A percentile compares a stretch with the other conserved stretches of the same genome.
Evolutionary conservation across 176 grass and related monocot genomes (phyloP).

Genomic region (Juncus effusus): DNA sequence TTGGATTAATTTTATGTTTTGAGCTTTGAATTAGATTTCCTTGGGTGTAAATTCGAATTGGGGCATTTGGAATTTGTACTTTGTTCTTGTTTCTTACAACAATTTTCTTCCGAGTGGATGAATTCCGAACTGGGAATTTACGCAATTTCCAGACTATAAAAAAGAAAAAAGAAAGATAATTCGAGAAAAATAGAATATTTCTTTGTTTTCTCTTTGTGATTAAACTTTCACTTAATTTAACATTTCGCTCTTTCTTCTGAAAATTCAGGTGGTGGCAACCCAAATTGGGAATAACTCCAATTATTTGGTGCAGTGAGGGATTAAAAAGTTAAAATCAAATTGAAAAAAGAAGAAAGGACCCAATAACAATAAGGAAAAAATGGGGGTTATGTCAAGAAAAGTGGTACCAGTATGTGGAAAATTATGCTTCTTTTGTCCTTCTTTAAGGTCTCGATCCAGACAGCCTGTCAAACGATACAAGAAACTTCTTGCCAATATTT

Average conservation of each 20-base stretch:
- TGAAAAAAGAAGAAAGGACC: not conserved
- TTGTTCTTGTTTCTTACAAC: not conserved
- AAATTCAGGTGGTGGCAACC: not conserved
- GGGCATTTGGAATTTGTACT: not conserved
- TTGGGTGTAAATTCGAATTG: conserved; percentile 1
- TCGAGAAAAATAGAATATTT: not conserved
- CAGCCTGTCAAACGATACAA: conserved; percentile 95
- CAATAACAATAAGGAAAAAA: conserved; percentile 10
- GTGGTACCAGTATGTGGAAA: conserved; percentile 81
- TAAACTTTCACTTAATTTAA: no score
- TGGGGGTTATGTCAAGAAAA: conserved; percentile 82
- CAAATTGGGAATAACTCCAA: not conserved
- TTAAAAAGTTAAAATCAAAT: not conserved
- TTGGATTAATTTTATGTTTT: not conserved
- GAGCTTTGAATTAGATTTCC: not conserved
- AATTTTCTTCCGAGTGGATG: not conserved
- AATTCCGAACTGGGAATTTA: not conserved
- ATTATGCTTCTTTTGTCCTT: conserved; percentile 89
- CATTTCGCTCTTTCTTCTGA: not conserved
- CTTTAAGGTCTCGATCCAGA: conserved; percentile 63
- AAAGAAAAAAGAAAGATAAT: conserved; percentile 7
- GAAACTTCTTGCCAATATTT: conserved; percentile 72
- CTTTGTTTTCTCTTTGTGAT: no score
- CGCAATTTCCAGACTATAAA: not conserved
- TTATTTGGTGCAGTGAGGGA: not conserved